Percentiles rank a stretch among this genome's conserved stretches.
Evolutionary conservation across 2,329 filamentous ascomycete species (phyloP).

Genomic region (Aphanocladium album): DNA sequence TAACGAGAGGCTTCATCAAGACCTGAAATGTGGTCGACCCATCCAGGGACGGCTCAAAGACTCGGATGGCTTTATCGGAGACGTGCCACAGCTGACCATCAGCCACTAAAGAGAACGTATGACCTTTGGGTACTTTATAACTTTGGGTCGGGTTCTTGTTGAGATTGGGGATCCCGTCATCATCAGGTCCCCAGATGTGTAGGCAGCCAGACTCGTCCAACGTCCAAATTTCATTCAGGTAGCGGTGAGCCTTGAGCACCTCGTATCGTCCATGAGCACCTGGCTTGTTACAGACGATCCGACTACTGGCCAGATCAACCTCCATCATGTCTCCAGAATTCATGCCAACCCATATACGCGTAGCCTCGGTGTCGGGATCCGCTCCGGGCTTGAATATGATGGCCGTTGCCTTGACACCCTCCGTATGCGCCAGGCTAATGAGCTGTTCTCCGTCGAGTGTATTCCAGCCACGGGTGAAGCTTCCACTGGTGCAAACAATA

Average conservation of each 20-base stretch:
- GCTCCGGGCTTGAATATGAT: constrained; percentile 80
- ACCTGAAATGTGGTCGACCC: constrained; percentile 70
- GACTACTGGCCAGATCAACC: constrained; percentile 72
- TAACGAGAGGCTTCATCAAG: constrained; percentile 62
- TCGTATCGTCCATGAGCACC: constrained; percentile 74
- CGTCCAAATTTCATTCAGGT: constrained; percentile 89
- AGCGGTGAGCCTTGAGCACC: constrained; percentile 78
- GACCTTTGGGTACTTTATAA: constrained; percentile 73
- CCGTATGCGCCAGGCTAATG: constrained; percentile 76
- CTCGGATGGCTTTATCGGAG: constrained; percentile 76
- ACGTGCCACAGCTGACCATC: constrained; percentile 84
- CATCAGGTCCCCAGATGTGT: constrained; percentile 78
- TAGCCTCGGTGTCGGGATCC: constrained; percentile 74
- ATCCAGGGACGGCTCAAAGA: constrained; percentile 70
- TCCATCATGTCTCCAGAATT: constrained; percentile 85
- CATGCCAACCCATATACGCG: constrained; percentile 82
- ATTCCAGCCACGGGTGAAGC: constrained; percentile 85
- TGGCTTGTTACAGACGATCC: constrained; percentile 61
- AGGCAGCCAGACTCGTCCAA: constrained; percentile 84
- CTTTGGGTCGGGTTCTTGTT: constrained; percentile 65
- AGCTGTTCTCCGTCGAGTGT: constrained; percentile 74
- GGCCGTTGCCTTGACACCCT: constrained; percentile 76
- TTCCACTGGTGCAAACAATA: constrained; percentile 79
- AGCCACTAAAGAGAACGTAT: constrained; percentile 85
- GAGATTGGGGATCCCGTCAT: constrained; percentile 66